phyloP scores from a whole-genome alignment of 768 basidiomycete species.

The Hydnomerulius pinastri region DNA sequence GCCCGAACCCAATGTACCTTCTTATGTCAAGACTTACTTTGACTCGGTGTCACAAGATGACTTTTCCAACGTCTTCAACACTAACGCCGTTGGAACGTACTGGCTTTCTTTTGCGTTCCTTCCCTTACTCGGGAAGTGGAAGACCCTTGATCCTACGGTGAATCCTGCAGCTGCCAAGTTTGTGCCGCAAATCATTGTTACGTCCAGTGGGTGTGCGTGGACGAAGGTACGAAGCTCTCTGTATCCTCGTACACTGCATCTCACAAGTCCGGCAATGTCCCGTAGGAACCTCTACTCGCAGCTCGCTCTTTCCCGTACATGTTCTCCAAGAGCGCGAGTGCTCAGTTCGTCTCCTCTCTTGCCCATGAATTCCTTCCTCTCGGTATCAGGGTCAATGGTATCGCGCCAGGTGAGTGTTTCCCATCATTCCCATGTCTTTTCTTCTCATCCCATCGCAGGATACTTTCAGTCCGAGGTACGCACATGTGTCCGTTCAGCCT shows the following conservation, averaged over 20 bases:
- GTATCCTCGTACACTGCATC: no score
- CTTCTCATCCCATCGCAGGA: no score
- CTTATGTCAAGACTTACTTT: conserved; percentile 41
- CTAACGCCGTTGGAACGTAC: conserved; percentile 49
- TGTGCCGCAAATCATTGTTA: conserved; percentile 50
- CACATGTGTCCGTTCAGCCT: no score
- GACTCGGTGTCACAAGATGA: conserved; percentile 38
- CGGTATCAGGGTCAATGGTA: conserved; percentile 49
- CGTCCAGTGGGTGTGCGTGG: conserved; percentile 54
- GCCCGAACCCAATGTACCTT: conserved; percentile 32
- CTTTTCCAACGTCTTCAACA: conserved; percentile 38
- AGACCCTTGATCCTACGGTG: conserved; percentile 30
- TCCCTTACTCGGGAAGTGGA: conserved; percentile 53
- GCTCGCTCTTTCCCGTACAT: conserved; percentile 46
- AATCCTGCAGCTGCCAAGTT: conserved; percentile 35
- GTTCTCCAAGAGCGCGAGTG: conserved; percentile 50
- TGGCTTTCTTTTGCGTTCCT: conserved; percentile 63
- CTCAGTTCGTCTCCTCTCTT: conserved; percentile 45
- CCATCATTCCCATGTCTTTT: conserved; percentile 26
- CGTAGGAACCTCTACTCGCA: conserved; percentile 42
- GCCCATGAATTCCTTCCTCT: conserved; percentile 50
- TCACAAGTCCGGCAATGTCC: no score
- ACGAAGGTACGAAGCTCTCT: conserved; percentile 36
- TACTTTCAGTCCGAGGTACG: no score
- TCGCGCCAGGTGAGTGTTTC: conserved; percentile 41